Conservation (phyloP, 2,329 filamentous ascomycete genomes). For the Fusarium hostae region DNA sequence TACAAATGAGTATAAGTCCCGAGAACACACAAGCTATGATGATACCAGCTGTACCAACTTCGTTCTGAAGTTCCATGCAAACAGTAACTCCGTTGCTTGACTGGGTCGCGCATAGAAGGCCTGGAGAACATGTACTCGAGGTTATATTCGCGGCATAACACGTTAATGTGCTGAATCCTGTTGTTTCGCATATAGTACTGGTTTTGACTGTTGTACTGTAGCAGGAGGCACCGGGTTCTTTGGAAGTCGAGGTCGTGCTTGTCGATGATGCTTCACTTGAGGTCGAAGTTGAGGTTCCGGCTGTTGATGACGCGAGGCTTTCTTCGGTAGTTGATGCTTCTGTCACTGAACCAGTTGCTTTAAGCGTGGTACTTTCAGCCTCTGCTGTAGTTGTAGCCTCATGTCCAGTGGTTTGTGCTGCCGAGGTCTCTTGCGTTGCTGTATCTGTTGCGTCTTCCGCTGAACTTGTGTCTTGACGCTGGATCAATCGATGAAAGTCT, state of each 20-base stretch:
- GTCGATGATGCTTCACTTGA: neutral
- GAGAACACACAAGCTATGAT: constrained; percentile 1
- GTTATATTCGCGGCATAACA: neutral
- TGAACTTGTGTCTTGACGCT: neutral
- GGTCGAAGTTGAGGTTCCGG: neutral
- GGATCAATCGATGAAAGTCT: neutral
- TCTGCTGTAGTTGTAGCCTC: neutral
- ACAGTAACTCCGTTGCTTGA: neutral
- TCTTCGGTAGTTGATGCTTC: neutral
- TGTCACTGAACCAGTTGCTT: neutral
- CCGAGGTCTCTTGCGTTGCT: neutral
- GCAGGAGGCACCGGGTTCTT: neutral
- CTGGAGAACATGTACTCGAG: neutral
- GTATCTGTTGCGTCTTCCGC: neutral
- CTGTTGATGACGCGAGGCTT: neutral
- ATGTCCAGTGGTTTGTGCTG: neutral
- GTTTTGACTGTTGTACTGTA: neutral
- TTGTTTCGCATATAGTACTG: neutral
- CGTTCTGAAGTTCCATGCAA: neutral
- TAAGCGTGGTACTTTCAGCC: neutral
- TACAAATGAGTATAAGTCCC: neutral
- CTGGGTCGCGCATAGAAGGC: neutral
- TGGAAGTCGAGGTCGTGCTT: neutral
- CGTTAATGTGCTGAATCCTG: neutral
- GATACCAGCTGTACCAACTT: neutral